Base-by-base conservation (phyloP, 352 stramenopile species). In the Globisporangium carolinianum region DNA sequence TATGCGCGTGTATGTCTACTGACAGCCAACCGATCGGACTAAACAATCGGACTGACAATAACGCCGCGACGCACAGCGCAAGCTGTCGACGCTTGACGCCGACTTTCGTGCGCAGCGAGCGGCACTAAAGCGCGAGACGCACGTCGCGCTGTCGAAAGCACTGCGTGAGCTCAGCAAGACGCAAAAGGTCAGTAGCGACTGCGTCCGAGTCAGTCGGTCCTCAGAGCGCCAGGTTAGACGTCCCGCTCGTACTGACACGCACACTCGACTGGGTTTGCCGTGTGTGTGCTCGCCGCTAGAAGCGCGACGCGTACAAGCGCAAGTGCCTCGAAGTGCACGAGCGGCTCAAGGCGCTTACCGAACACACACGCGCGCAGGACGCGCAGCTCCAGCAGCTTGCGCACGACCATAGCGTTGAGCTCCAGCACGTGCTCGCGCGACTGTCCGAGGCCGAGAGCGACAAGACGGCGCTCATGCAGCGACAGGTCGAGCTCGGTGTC, bases 301-400 rank as follows among this genome's bases (percentile, higher is more conserved):
- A 93, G 70, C 73, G 79, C 14, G 79, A 93, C 55, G 79, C 79
- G 35, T 93, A 90, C 64, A 93, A 93, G 47, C 70, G 72, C 32
- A 93, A 91, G 46, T 93, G 83, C 57, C 67, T 93, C 9, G 76
- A 93, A 57, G 74, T 84, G 55, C 83, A 93, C 65, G 78, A 88
- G 53, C 73, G 69, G 17, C 85, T 83, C 71, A 91, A 93, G 53
- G 58, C 66, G 4, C 42, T 88, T 48, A 46, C 73, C 6, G 58
- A 69, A 32, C 76, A 87, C 41, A 61, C 70, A 9, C 79, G 71
- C 48, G 54, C 57, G 1, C 60, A 75, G 46, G 79, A 87, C n/a
- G 17, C 62, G 24, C 69, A 73, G 9, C 55, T 89, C 12, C 60
- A 76, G 11, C 76, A 84, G 46, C 67, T 80, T n/a, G 79, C 84